Conservation (phyloP, 139 green algal genomes). For the Yamagishiella unicocca region DNA sequence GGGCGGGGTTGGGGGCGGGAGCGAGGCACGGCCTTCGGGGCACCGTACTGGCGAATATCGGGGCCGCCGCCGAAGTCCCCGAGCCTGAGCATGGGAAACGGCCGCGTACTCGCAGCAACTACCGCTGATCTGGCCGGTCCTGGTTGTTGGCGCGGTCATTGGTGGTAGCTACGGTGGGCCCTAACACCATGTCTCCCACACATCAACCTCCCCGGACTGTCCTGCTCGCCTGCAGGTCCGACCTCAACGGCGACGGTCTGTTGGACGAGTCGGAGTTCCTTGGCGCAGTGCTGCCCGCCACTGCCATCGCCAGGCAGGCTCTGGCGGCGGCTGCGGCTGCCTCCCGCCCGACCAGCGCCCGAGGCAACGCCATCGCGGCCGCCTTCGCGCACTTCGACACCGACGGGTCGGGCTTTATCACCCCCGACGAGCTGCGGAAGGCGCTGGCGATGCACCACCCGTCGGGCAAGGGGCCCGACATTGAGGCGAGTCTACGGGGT, state of each 20-base stretch:
- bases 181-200: neutral
- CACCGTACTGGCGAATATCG: too few relatives aligned
- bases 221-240: conserved; percentile 47
- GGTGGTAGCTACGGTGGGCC: too few relatives aligned
- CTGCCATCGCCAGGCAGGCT: neutral
- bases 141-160: too few relatives aligned
- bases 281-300: conserved; percentile 77
- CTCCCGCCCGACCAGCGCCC: neutral
- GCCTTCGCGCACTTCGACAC: conserved; percentile 62
- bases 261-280: conserved; percentile 84
- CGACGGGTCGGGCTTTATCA: conserved; percentile 64
- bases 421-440: conserved; percentile 44
- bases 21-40: too few relatives aligned
- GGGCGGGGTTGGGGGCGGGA: neutral
- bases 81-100: too few relatives aligned
- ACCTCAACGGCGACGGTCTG: conserved; percentile 58
- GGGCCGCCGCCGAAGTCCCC: too few relatives aligned
- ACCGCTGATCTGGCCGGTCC: too few relatives aligned
- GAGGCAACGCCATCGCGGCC: neutral
- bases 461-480: conserved; percentile 1
- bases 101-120: too few relatives aligned
- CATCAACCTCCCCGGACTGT: too few relatives aligned
- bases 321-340: neutral
- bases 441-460: conserved; percentile 49
- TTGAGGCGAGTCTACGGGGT: neutral